Evolutionary conservation across 2,329 filamentous ascomycete species (phyloP), one percentile per base, ranked within the genome.

Genomic region (Fusarium torreyae): DNA sequence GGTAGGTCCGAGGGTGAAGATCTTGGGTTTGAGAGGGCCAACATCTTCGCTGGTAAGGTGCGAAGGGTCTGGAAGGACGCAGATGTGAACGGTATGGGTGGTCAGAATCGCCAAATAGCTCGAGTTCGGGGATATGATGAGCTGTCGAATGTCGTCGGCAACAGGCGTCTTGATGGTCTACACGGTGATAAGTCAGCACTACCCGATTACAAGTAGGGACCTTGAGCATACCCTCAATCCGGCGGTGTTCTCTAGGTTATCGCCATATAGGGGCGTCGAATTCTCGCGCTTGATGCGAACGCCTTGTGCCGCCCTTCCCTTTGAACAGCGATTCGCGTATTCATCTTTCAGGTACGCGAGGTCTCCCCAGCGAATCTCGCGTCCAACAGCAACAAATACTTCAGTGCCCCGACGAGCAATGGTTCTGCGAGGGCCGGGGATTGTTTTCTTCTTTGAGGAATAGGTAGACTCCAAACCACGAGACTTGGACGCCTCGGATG

Each of bases 331-430:
- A 20, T 70, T 74, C 22, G 76, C 65, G 80, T 80, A 82, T 50
- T 76, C 78, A 65, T 90, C 92, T 82, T 97, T 97, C 75, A 98
- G 79, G 62, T 91, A 88, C 52, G 89, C 88, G 57, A 99, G 82
- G 80, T 97, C 93, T 11, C 92, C 91, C 94, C 96, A 99, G 78
- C 94, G 88, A 65, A 99, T 92, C 79, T 98, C 93, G 73, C 92
- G 94, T 49, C 94, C 94, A 40, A 92, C 90, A 20, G 94, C 94
- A 14, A 94, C 90, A 77, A 98, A 98, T 11, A 98, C 84, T 75
- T 99, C 94, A 1, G 92, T 94, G 17, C 92, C 94, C 62, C 95
- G 87, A 50, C 88, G 89, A 11, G 94, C 94, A 74, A 98, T 91
- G 1, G 90, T 94, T 68, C 88, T 81, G 59, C 85, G 83, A 11